Evolutionary conservation across 1,139 yeast genomes (phyloP).

Genomic region (Casaregolazyma suthepensis): DNA sequence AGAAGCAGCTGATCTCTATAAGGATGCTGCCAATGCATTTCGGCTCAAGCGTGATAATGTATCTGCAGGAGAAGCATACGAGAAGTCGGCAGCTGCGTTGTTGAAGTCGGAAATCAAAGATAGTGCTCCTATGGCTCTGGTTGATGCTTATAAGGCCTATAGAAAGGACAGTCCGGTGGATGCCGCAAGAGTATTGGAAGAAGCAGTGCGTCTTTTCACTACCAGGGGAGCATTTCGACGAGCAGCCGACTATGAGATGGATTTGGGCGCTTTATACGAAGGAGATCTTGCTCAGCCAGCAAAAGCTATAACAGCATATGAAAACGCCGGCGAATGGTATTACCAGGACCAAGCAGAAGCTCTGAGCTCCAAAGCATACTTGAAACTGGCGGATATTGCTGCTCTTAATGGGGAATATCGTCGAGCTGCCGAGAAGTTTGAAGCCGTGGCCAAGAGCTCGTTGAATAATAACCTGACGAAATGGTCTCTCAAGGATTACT

Average conservation of each 20-base stretch:
- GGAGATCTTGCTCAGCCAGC: slow-evolving; percentile 57
- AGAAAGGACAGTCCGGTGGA: slow-evolving; percentile 65
- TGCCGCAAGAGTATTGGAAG: slow-evolving; percentile 69
- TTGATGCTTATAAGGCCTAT: slow-evolving; percentile 88
- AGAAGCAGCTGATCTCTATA: slow-evolving; percentile 86
- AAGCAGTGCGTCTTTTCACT: slow-evolving; percentile 79
- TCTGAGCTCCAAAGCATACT: slow-evolving; percentile 76
- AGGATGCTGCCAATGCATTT: slow-evolving; percentile 87
- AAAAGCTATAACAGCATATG: slow-evolving; percentile 72
- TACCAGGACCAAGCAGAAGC: slow-evolving; percentile 92
- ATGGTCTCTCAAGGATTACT: slow-evolving; percentile 92
- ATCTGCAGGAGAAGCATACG: slow-evolving; percentile 75
- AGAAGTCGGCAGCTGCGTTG: slow-evolving; percentile 79
- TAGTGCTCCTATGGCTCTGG: slow-evolving; percentile 84
- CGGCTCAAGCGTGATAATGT: slow-evolving; percentile 60
- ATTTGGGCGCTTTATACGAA: slow-evolving; percentile 83
- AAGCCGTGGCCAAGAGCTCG: slow-evolving; percentile 68
- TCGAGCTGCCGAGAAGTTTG: slow-evolving; percentile 71
- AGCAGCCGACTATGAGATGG: slow-evolving; percentile 91
- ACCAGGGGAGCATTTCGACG: slow-evolving; percentile 91
- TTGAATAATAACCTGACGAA: slow-evolving; percentile 69
- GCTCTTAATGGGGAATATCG: slow-evolving; percentile 70
- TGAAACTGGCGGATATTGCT: slow-evolving; percentile 84
- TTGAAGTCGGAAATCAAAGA: slow-evolving; percentile 70
- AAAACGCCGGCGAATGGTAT: slow-evolving; percentile 95